phyloP scores from a whole-genome alignment of 345 rosid genomes.

The Cardamine occulta region DNA sequence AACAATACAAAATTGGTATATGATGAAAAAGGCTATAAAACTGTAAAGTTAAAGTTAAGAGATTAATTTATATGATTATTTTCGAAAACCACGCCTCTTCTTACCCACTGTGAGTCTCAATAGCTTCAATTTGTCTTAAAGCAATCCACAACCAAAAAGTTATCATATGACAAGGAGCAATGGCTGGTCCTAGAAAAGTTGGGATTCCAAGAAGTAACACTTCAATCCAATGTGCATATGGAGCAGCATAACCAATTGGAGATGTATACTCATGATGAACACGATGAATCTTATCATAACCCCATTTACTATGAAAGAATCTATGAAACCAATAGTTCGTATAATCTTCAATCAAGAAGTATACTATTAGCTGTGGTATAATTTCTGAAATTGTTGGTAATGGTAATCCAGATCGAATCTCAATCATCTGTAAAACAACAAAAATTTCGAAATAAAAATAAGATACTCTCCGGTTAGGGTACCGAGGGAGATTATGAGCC shows the following conservation, averaged over 20 bases:
- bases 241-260: slow-evolving; percentile 84
- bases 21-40: slow-evolving; percentile 10
- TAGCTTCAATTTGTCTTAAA: slow-evolving; percentile 87
- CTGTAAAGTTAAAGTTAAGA: slow-evolving; percentile 2
- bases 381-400: slow-evolving; percentile 81
- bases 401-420: slow-evolving; percentile 69
- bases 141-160: slow-evolving; percentile 95
- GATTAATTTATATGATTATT: slow-evolving; percentile 13
- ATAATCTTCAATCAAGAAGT: slow-evolving; percentile 82
- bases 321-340: slow-evolving; percentile 92
- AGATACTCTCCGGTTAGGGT: too few species aligned
- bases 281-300: slow-evolving; percentile 83
- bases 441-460: background rate
- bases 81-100: slow-evolving; percentile 33
- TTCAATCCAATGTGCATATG: slow-evolving; percentile 97
- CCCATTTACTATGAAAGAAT: slow-evolving; percentile 84
- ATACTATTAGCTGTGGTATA: slow-evolving; percentile 64
- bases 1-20: slow-evolving; percentile 44
- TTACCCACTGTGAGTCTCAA: slow-evolving; percentile 96
- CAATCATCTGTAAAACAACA: slow-evolving; percentile 59
- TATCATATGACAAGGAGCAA: slow-evolving; percentile 92
- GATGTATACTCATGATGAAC: slow-evolving; percentile 92
- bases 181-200: slow-evolving; percentile 89
- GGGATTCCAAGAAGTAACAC: slow-evolving; percentile 88
- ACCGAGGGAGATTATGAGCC: too few species aligned